Evolutionary conservation across 2,329 filamentous ascomycete genomes (phyloP).

Genomic region (Diaporthe velutina): DNA sequence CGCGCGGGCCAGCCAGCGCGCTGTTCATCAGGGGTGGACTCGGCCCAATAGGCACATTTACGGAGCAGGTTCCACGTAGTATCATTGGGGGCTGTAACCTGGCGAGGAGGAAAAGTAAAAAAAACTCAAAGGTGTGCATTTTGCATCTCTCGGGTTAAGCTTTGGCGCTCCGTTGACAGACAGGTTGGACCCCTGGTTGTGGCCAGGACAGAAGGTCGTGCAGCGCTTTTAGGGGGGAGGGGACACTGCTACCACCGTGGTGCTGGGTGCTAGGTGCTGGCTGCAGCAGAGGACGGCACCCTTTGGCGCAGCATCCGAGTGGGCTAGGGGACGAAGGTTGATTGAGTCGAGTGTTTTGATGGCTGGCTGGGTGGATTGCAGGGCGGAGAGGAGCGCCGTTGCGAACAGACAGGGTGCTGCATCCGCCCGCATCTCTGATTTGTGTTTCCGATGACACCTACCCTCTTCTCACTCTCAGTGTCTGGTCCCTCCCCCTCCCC

Average conservation of each 20-base stretch:
- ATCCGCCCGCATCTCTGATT: conserved; percentile 25
- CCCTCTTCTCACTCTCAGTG: not conserved
- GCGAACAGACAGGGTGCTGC: conserved; percentile 29
- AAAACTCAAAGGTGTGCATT: conserved; percentile 9
- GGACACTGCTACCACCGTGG: not conserved
- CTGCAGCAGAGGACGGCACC: not conserved
- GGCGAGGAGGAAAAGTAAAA: conserved; percentile 20
- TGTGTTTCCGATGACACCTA: conserved; percentile 26
- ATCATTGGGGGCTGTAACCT: conserved; percentile 2
- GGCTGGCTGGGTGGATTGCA: not conserved
- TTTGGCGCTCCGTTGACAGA: conserved; percentile 25
- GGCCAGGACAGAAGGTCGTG: not conserved
- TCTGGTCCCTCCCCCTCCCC: not conserved
- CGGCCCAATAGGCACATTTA: not conserved
- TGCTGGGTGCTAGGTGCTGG: not conserved
- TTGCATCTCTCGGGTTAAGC: not conserved
- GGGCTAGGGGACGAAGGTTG: conserved; percentile 5
- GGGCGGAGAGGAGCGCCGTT: conserved; percentile 28
- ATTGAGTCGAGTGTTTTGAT: conserved; percentile 7
- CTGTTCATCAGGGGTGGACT: conserved; percentile 12
- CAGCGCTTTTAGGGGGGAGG: not conserved
- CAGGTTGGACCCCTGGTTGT: not conserved
- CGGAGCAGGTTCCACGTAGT: not conserved
- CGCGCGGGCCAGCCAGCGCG: conserved; percentile 26
- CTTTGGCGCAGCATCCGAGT: not conserved